Evolutionary conservation across 2,329 filamentous ascomycete species (phyloP), one percentile per base, ranked within the genome.

Genomic region (Xylariaceae sp.): DNA sequence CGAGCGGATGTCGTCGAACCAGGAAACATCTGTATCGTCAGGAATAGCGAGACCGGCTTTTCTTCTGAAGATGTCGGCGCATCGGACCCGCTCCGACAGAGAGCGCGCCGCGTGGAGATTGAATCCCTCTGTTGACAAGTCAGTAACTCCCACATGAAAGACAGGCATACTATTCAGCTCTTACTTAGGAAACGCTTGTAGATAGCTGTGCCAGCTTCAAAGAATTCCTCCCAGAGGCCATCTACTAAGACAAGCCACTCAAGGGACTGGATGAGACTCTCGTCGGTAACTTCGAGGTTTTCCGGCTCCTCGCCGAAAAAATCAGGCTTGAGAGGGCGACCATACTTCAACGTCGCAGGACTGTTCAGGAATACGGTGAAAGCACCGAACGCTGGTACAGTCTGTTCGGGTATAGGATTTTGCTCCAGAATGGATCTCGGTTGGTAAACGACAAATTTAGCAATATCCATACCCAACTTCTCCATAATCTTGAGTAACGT

Each of bases 131-230:
- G 53, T 44, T 45, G 19, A 3, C 28, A 29, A 36, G 49, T 60
- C 43, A 67, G 47, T 11, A 60, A 19, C 26, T 50, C 14, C 16
- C 12, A 19, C 11, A 16, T 16, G 11, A n/a, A 24, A 9, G 8
- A 3, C 6, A 36, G 4, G 9, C n/a, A 29, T 23, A 11, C 19
- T 12, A 45, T 43, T 44, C 31, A 39, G 12, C 28, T 83, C 91
- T 80, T 84, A 96, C 92, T 83, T 43, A 96, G 81, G 69, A 97
- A 92, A 59, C 88, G 87, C 69, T 90, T 90, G 76, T 96, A 91
- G n/a, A 93, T 83, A 65, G 86, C 82, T 26, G 85, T 84, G 37
- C 91, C 87, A 53, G 86, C 80, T 16, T 78, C 75, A 66, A 94
- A 91, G 19, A 91, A 87, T 56, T 88, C 81, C 14, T 82, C 78